Evolutionary conservation across 2,329 filamentous ascomycete species (phyloP).

Genomic region (Venturiaceae sp.): DNA sequence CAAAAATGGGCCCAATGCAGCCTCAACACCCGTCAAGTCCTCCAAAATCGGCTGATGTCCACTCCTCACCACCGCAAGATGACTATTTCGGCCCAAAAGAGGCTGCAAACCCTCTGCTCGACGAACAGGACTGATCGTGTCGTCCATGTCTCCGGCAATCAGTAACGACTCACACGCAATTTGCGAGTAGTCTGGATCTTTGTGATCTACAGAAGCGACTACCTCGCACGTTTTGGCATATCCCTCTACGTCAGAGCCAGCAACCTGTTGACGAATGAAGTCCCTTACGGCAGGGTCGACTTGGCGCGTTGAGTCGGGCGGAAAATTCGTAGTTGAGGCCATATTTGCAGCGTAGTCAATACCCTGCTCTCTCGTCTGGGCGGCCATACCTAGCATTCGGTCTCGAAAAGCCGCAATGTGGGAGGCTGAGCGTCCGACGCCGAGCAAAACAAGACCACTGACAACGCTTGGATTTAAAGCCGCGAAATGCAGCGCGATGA

Average conservation of each 20-base stretch:
- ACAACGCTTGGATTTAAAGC: background rate
- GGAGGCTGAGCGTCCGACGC: background rate
- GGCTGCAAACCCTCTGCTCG: background rate
- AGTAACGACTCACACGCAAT: background rate
- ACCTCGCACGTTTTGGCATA: slow-evolving; percentile 2
- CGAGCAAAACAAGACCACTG: background rate
- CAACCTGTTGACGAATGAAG: background rate
- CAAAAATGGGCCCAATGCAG: background rate
- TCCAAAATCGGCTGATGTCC: background rate
- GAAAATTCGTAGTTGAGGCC: background rate
- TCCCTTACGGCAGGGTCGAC: background rate
- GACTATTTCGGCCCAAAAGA: background rate
- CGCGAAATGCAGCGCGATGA: background rate
- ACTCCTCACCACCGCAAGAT: background rate
- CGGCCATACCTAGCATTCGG: slow-evolving; percentile 1
- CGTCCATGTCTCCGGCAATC: slow-evolving; percentile 1
- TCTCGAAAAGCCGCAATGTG: background rate
- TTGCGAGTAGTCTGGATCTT: slow-evolving; percentile 1
- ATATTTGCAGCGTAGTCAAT: background rate
- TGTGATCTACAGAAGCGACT: background rate
- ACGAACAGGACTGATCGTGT: background rate
- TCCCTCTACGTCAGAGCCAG: background rate
- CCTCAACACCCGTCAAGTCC: background rate
- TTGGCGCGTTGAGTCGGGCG: background rate
- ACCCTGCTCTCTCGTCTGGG: background rate